Percentiles rank a stretch among this genome's conserved stretches.
Conservation (phyloP, 768 basidiomycete genomes). For the Termitomyces sp. region DNA sequence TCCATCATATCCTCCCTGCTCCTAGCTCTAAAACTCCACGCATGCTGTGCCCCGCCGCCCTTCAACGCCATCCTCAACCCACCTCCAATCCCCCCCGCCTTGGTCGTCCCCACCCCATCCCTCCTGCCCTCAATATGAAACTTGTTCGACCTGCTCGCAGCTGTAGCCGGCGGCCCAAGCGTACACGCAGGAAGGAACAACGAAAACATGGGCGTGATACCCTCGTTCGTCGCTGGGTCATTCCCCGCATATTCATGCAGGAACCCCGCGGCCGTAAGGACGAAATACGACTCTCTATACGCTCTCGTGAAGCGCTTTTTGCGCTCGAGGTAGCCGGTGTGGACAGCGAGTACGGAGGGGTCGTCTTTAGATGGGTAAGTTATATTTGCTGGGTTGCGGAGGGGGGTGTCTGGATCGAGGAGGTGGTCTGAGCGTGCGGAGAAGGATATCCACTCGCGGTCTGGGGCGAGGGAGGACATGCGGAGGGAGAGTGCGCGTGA, state of each 20-base stretch:
- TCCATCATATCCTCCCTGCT: slow-evolving; percentile 99
- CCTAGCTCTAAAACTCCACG: slow-evolving; percentile 88
- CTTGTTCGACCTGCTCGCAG: slow-evolving; percentile 70
- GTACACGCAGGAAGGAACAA: slow-evolving; percentile 95
- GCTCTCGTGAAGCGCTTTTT: slow-evolving; percentile 92
- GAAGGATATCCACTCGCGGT: slow-evolving; percentile 95
- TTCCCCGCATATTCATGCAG: slow-evolving; percentile 86
- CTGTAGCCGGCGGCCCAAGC: slow-evolving; percentile 77
- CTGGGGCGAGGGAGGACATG: slow-evolving; percentile 79
- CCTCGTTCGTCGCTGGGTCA: slow-evolving; percentile 55
- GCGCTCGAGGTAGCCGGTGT: slow-evolving; percentile 87
- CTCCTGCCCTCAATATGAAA: slow-evolving; percentile 96
- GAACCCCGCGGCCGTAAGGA: slow-evolving; percentile 95
- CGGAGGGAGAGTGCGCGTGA: slow-evolving; percentile 67
- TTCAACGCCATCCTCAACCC: no score
- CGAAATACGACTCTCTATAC: slow-evolving; percentile 84
- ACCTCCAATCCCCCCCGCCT: slow-evolving; percentile 34
- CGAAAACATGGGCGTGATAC: slow-evolving; percentile 68
- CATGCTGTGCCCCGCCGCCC: slow-evolving; percentile 25
- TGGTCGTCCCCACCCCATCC: slow-evolving; percentile 70
- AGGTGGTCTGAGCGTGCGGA: slow-evolving; percentile 92
- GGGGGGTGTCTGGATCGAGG: slow-evolving; percentile 93
- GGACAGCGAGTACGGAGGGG: slow-evolving; percentile 78
- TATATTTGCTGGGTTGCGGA: slow-evolving; percentile 74
- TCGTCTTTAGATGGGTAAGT: slow-evolving; percentile 91